These are phyloP conservation scores for Arthrobotrys entomopaga DNA, from an alignment of 2,329 filamentous ascomycete genomes.

Conservation along the genomic window DNA sequence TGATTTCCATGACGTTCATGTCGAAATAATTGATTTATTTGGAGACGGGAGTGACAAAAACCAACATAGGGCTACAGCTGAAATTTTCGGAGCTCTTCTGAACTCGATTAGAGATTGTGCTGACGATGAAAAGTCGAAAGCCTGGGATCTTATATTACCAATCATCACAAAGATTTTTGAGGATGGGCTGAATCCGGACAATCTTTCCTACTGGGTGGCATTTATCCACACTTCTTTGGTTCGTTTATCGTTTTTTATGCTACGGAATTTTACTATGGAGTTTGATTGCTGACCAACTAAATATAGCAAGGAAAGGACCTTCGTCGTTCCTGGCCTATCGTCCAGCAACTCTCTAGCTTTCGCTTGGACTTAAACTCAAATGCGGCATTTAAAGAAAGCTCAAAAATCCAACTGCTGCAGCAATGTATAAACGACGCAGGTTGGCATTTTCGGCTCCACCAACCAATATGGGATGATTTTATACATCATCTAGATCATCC, in stretches of 20 bases:
- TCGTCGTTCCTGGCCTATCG: slow-evolving; percentile 83
- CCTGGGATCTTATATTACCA: slow-evolving; percentile 91
- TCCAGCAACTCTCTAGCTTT: slow-evolving; percentile 84
- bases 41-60: slow-evolving; percentile 97
- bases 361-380: slow-evolving; percentile 93
- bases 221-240: slow-evolving; percentile 81
- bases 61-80: slow-evolving; percentile 92
- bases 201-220: slow-evolving; percentile 91
- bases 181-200: slow-evolving; percentile 94
- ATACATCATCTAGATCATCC: slow-evolving; percentile 92
- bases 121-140: slow-evolving; percentile 76
- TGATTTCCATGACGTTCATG: slow-evolving; percentile 87
- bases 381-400: slow-evolving; percentile 98
- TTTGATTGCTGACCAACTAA: slow-evolving; percentile 1
- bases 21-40: slow-evolving; percentile 79
- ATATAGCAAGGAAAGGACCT: slow-evolving; percentile 84
- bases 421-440: slow-evolving; percentile 86
- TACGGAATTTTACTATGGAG: neutral
- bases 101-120: slow-evolving; percentile 76
- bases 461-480: slow-evolving; percentile 89
- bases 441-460: slow-evolving; percentile 94
- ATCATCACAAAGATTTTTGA: slow-evolving; percentile 85
- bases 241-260: slow-evolving; percentile 12
- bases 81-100: slow-evolving; percentile 88
- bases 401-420: slow-evolving; percentile 90